Evolutionary conservation across 2,329 filamentous ascomycete species (phyloP), one percentile per base, ranked within the genome.

Genomic region (Pyricularia grisea): DNA sequence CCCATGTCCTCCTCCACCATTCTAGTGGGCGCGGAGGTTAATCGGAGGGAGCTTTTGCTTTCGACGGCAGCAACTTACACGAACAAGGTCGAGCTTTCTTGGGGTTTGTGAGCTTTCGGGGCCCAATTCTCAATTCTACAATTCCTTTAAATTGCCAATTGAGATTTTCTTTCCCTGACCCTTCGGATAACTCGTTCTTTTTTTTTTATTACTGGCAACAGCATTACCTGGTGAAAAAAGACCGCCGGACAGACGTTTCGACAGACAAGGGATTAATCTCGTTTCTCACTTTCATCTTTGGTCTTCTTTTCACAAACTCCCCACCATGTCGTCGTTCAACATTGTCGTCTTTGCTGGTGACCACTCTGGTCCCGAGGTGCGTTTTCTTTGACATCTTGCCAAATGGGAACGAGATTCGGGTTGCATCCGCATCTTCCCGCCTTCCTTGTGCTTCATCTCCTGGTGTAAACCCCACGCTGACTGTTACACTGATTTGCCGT

Each of bases 271-370:
- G 23, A 60, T 25, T 60, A 6, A 20, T 2, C 4, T 58, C 17
- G 5, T 58, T 23, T 58, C 17, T 58, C 17, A 23, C 2, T 58
- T 58, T 58, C 50, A n/a, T 58, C 50, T 23, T 12, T 60, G 14
- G 6, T 60, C 23, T 27, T 28, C n/a, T 28, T 23, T 28, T 28
- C 58, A 14, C 20, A 5, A 61, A 20, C 42, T 61, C 25, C 58
- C n/a, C 58, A 17, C 6, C 36, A 93, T 93, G 91, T 80, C 89
- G 73, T 84, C 86, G 67, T 89, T 88, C 78, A 92, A 92, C 73
- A 91, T 94, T 77, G 91, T 94, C 71, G 90, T 94, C 70, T 92
- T 94, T 78, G 90, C 80, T 68, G 92, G 92, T 76, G 93, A 96
- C 82, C 92, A 95, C 80, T 92, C 90, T 76, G 92, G 92, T 78